These are phyloP conservation scores for Glebionis coronaria DNA, from an alignment of 129 eudicot species.

Conservation along the genomic window DNA sequence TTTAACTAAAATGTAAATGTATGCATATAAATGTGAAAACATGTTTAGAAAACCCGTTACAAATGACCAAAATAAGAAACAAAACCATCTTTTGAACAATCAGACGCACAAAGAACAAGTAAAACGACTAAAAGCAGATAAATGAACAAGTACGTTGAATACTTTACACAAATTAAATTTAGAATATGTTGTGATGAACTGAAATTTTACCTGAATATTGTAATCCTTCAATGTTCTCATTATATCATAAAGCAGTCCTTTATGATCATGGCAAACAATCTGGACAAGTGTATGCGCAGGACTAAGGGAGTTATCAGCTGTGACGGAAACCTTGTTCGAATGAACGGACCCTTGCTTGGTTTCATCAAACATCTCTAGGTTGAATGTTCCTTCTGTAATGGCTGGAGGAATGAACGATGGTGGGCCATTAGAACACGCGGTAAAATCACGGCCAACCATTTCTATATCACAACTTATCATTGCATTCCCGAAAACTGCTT, in stretches of 20 bases:
- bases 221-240: constrained; percentile 79
- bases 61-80: too few species aligned
- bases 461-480: constrained; percentile 66
- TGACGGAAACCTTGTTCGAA: constrained; percentile 31
- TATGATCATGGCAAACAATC: constrained; percentile 69
- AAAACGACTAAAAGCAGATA: too few species aligned
- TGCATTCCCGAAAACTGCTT: constrained; percentile 50
- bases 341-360: too few species aligned
- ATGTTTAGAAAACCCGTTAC: too few species aligned
- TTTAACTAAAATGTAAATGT: too few species aligned
- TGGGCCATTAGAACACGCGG: constrained; percentile 50
- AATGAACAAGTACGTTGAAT: too few species aligned
- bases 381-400: constrained; percentile 8
- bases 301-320: constrained; percentile 72
- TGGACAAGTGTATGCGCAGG: constrained; percentile 83
- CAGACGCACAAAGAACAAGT: too few species aligned
- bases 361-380: constrained; percentile 1
- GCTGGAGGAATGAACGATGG: constrained; percentile 21
- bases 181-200: too few species aligned
- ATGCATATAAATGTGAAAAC: too few species aligned
- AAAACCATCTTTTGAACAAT: too few species aligned
- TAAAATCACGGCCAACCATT: constrained; percentile 53
- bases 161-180: too few species aligned
- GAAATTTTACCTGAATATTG: constrained; percentile 54
- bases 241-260: constrained; percentile 78